phyloP scores from a whole-genome alignment of 2,329 filamentous ascomycete genomes.

The Aspergillus alliaceus region DNA sequence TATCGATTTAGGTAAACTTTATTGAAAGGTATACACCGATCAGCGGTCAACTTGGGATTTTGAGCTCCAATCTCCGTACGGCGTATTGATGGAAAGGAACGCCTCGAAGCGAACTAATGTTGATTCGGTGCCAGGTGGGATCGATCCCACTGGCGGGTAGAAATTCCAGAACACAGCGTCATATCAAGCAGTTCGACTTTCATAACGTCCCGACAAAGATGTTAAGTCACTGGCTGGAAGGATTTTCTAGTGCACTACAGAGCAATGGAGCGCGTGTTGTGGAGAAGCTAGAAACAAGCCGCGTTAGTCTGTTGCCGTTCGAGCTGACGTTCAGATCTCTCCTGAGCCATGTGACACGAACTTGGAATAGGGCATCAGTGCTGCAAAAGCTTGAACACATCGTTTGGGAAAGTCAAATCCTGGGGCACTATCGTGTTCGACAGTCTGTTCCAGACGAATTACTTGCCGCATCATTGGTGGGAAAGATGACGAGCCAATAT shows the following conservation, averaged over 20 bases:
- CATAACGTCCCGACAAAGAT: not conserved
- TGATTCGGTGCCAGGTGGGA: slow-evolving; percentile 7
- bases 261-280: not conserved
- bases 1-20: slow-evolving; percentile 5
- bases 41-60: slow-evolving; percentile 5
- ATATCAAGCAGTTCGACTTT: not conserved
- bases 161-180: not conserved
- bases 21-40: slow-evolving; percentile 5
- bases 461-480: not conserved
- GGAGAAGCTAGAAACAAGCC: slow-evolving; percentile 4
- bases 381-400: not conserved
- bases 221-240: not conserved
- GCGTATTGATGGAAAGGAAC: not conserved
- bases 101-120: slow-evolving; percentile 4
- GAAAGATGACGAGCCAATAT: not conserved
- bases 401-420: not conserved
- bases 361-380: not conserved
- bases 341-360: slow-evolving; percentile 1
- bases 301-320: not conserved
- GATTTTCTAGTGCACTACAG: not conserved
- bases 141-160: slow-evolving; percentile 17
- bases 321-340: not conserved
- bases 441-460: not conserved
- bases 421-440: not conserved
- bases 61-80: not conserved